phyloP scores from a whole-genome alignment of 2,329 filamentous ascomycete genomes.

The Ophiostoma pallidulum region DNA sequence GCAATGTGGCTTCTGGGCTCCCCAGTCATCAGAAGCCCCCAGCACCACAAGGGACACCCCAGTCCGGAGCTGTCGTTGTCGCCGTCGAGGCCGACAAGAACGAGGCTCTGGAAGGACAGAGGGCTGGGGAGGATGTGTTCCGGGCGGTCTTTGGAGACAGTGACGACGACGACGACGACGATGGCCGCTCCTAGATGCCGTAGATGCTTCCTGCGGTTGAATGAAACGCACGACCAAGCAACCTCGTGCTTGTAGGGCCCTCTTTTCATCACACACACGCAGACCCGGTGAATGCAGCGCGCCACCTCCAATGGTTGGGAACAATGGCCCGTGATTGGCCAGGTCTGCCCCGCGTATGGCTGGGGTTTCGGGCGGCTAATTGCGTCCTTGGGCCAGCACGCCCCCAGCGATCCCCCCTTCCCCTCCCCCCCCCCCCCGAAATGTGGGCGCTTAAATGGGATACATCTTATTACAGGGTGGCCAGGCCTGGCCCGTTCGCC shows the following conservation, averaged over 20 bases:
- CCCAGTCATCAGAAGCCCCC: too few relatives aligned
- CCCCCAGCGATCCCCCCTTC: too few relatives aligned
- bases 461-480: too few relatives aligned
- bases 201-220: too few relatives aligned
- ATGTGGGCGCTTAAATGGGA: conserved; percentile 4
- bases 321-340: not conserved
- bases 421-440: not conserved
- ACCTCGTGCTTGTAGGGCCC: too few relatives aligned
- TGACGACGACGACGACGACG: conserved; percentile 48
- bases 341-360: not conserved
- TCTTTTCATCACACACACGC: too few relatives aligned
- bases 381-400: too few relatives aligned
- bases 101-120: conserved; percentile 63
- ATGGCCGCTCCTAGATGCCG: not conserved
- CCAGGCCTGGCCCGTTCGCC: too few relatives aligned
- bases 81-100: conserved; percentile 57
- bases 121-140: conserved; percentile 73
- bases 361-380: conserved; percentile 1
- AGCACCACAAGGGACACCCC: too few relatives aligned
- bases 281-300: too few relatives aligned
- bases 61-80: not conserved
- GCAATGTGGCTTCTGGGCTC: too few relatives aligned
- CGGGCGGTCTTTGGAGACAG: conserved; percentile 90
- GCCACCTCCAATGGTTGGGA: not conserved
- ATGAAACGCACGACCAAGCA: too few relatives aligned